A percentile compares a stretch with the other conserved stretches of the same genome.
phyloP scores from a whole-genome alignment of 768 basidiomycete genomes.

The Agaricus blazei region DNA sequence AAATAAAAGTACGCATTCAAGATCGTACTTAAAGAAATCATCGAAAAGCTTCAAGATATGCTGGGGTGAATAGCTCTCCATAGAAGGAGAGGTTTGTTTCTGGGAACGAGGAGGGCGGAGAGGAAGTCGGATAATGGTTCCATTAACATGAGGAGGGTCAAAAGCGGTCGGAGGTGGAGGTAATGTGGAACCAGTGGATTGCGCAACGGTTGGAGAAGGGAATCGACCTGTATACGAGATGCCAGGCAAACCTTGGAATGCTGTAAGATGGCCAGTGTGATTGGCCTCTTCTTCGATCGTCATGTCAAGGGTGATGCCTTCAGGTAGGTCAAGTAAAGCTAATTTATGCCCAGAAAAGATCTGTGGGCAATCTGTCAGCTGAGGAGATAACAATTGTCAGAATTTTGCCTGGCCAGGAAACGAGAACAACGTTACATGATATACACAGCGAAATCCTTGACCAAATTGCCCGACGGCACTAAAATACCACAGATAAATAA shows the following conservation, averaged over 20 bases:
- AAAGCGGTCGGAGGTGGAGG: conserved; percentile 13
- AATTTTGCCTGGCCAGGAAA: neutral
- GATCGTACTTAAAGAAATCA: conserved; percentile 34
- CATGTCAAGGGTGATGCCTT: conserved; percentile 23
- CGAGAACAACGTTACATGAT: conserved; percentile 29
- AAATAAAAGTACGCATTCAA: conserved; percentile 35
- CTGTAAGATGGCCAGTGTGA: neutral
- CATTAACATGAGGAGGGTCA: conserved; percentile 18
- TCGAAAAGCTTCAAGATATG: conserved; percentile 31
- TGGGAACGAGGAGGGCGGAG: conserved; percentile 27
- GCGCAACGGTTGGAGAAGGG: neutral
- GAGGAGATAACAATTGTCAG: neutral
- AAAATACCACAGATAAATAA: neutral
- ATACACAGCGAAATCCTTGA: conserved; percentile 42
- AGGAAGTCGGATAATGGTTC: conserved; percentile 43
- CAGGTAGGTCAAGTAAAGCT: conserved; percentile 37
- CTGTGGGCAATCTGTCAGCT: conserved; percentile 47
- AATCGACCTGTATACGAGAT: neutral
- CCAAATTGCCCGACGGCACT: conserved; percentile 50
- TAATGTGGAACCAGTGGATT: neutral
- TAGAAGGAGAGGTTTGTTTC: conserved; percentile 21
- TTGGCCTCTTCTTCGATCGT: neutral
- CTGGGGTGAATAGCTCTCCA: conserved; percentile 18
- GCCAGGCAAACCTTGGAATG: conserved; percentile 1
- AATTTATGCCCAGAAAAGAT: conserved; percentile 34